Base-by-base conservation (phyloP, 441 rosid genomes). In the Euphorbia celastroides region DNA sequence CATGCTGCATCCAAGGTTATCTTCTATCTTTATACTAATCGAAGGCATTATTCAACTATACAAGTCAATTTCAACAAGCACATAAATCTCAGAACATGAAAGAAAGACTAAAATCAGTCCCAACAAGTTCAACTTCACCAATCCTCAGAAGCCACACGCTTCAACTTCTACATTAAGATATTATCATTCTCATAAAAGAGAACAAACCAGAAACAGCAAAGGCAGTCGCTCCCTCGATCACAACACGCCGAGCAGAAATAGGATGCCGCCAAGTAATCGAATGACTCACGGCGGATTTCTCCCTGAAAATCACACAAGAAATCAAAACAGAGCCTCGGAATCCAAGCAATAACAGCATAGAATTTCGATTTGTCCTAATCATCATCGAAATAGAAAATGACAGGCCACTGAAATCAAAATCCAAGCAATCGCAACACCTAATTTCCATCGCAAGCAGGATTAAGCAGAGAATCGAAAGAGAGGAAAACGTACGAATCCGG, bases 251-350 rank as follows among this genome's bases (percentile, higher is more conserved):
- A 41, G 78, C 96, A 12, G 82, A 46, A 74, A 90, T 59, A 5
- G 97, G 88, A 51, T 82, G 83, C 19, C 79, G 81, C 93, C 92
- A 90, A 32, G 89, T 87, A 60, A 90, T 83, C 42, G 86, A 76
- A 71, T 90, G 98, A 77, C 97, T 93, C 13, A 83, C 88, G 3
- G 94, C 97, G 12, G 97, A 93, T 64, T 90, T 80, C 78, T 93
- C 97, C 75, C 98, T 87, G 72, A 0, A 70, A 67, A 31, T 36
- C 36, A 7, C 12, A 31, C 31, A 19, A 67, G 17, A 5, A 32
- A 27, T 14, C 0, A 9, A 20, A 12, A 19, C 12, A 41, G 50
- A 12, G 50, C 50, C 16, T 44, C 50, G 16, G 5, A 11, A 44
- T 44, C 5, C 50, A 16, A 11, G n/a, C n/a, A 44, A 44, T 5